Evolutionary conservation across 257 asterid genomes (phyloP).

Genomic region (Solanum paucissectum): DNA sequence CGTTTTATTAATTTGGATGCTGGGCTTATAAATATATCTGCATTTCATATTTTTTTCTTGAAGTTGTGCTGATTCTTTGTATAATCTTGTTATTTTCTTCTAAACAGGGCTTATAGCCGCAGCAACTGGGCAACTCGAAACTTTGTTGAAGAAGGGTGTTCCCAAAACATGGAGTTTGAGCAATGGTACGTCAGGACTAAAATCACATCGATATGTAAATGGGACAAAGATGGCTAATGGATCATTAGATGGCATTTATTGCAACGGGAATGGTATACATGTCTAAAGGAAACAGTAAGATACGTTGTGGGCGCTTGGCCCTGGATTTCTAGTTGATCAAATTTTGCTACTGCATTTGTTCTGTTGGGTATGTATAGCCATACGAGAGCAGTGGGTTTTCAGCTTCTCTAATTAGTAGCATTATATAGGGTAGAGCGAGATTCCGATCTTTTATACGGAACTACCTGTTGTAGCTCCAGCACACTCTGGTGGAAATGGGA

Average conservation of each 20-base stretch:
- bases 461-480: conserved; percentile 11
- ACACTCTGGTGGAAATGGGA: conserved; percentile 3
- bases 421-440: conserved; percentile 10
- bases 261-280: conserved; percentile 25
- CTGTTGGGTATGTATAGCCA: not conserved
- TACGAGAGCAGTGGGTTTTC: conserved; percentile 2
- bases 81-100: not conserved
- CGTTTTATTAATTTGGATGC: not conserved
- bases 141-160: conserved; percentile 10
- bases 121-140: conserved; percentile 27
- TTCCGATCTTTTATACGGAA: conserved; percentile 23
- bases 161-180: not conserved
- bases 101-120: conserved; percentile 35
- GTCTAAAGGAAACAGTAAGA: not conserved
- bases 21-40: not conserved
- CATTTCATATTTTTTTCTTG: not conserved
- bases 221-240: conserved; percentile 20
- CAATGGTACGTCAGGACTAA: conserved; percentile 13
- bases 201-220: conserved; percentile 10
- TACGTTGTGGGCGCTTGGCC: not conserved
- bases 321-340: not conserved
- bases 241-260: conserved; percentile 14
- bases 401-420: conserved; percentile 8
- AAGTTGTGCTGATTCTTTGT: not conserved
- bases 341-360: not conserved